Conservation (phyloP, 177 flowering plant genomes). For the Telopea speciosissima region DNA sequence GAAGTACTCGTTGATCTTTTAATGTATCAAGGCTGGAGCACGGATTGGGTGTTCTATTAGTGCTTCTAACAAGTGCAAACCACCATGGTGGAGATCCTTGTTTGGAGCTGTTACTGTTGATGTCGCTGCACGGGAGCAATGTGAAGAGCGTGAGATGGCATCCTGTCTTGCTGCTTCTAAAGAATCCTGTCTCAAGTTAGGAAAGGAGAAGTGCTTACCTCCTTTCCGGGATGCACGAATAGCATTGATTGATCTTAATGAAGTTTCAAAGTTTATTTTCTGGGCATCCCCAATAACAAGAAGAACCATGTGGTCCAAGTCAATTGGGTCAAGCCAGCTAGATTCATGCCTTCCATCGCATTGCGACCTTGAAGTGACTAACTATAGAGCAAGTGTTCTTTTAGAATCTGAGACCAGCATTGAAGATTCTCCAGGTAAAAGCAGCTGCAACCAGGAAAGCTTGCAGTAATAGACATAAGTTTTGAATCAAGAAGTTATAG, state of each 20-base stretch:
- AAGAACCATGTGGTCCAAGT: neutral
- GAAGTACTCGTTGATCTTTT: too few species aligned
- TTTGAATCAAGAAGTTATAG: too few species aligned
- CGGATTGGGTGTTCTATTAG: conserved; percentile 31
- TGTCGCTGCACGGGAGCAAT: conserved; percentile 25
- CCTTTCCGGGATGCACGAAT: conserved; percentile 27
- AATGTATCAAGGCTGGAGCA: conserved; percentile 23
- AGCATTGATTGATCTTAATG: conserved; percentile 14
- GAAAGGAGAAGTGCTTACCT: conserved; percentile 24
- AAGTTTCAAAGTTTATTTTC: neutral
- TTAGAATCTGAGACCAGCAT: conserved; percentile 1
- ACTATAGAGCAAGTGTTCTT: conserved; percentile 20
- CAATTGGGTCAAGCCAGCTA: conserved; percentile 3
- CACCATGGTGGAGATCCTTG: conserved; percentile 33
- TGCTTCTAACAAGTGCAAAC: conserved; percentile 29
- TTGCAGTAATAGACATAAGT: neutral
- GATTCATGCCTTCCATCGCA: neutral
- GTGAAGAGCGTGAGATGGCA: conserved; percentile 34
- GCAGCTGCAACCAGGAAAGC: conserved; percentile 1
- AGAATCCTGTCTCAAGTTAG: conserved; percentile 28
- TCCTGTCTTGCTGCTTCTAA: conserved; percentile 25
- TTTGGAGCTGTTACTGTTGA: conserved; percentile 19
- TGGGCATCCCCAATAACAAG: conserved; percentile 3
- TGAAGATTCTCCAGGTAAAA: neutral
- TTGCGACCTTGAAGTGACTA: conserved; percentile 12